Evolutionary conservation across 371 early-diverging fungal genomes (phyloP).

Genomic region (Mortierella sp.): DNA sequence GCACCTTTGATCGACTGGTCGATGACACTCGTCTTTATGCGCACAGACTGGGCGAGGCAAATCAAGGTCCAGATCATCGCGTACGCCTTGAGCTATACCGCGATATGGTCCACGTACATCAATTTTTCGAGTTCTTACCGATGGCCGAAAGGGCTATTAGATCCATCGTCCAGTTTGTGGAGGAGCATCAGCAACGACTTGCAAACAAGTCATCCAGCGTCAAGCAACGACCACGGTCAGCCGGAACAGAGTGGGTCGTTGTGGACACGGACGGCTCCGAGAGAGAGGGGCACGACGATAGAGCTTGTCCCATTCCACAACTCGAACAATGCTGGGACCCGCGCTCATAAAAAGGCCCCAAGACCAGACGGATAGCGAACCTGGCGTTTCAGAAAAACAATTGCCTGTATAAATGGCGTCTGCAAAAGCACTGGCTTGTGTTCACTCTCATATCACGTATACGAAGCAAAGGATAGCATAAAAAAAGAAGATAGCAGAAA

Average conservation of each 20-base stretch:
- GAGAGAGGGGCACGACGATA: conserved; percentile 26
- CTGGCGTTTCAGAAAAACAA: too few species aligned
- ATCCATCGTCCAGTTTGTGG: conserved; percentile 26
- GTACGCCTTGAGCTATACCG: conserved; percentile 38
- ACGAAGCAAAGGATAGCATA: too few species aligned
- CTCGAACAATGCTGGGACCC: conserved; percentile 26
- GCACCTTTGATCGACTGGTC: conserved; percentile 39
- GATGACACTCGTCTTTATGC: conserved; percentile 47
- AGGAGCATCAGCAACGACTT: conserved; percentile 16
- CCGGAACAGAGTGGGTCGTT: conserved; percentile 37
- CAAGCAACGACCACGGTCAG: background rate
- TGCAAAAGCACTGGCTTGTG: too few species aligned
- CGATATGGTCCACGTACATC: conserved; percentile 52
- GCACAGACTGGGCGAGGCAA: conserved; percentile 36
- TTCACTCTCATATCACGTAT: too few species aligned
- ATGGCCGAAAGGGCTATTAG: conserved; percentile 25
- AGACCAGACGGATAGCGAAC: too few species aligned
- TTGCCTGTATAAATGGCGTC: too few species aligned
- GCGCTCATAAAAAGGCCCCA: too few species aligned
- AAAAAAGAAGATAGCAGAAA: too few species aligned
- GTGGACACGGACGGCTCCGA: conserved; percentile 26
- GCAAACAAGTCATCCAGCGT: background rate
- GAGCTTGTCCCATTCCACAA: conserved; percentile 4
- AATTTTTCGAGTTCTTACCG: conserved; percentile 48
- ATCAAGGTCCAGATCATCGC: conserved; percentile 4